A percentile compares a stretch with the other conserved stretches of the same genome.
phyloP scores from a whole-genome alignment of 2,329 filamentous ascomycete species.

The Arthrobotrys entomopaga region DNA sequence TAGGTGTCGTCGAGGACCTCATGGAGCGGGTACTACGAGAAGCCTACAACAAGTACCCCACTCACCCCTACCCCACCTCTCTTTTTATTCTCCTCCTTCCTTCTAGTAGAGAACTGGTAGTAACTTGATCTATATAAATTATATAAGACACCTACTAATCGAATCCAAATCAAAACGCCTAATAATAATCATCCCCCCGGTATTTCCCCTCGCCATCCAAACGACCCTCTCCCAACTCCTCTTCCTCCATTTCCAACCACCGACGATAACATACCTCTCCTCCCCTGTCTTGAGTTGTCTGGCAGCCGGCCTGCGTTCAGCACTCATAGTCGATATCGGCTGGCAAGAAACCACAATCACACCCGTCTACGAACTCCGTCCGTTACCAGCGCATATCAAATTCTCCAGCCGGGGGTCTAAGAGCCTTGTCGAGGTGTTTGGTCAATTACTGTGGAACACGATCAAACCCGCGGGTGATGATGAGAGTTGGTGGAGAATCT shows the following conservation, averaged over 20 bases:
- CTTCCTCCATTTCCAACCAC: constrained; percentile 82
- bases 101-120: neutral
- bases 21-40: constrained; percentile 84
- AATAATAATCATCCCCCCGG: constrained; percentile 78
- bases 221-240: constrained; percentile 79
- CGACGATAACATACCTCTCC: constrained; percentile 82
- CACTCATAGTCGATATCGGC: constrained; percentile 86
- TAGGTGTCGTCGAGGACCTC: constrained; percentile 85
- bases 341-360: constrained; percentile 91
- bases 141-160: constrained; percentile 70
- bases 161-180: constrained; percentile 80
- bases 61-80: neutral
- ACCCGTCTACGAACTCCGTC: constrained; percentile 85
- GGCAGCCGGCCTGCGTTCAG: constrained; percentile 85
- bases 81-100: constrained; percentile 25
- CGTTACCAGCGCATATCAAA: constrained; percentile 58
- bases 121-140: constrained; percentile 18
- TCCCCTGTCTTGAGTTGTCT: constrained; percentile 77
- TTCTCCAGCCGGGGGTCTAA: constrained; percentile 76
- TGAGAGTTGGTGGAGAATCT: constrained; percentile 34
- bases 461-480: constrained; percentile 41
- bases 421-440: constrained; percentile 67
- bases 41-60: constrained; percentile 77
- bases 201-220: constrained; percentile 79
- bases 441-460: constrained; percentile 56